phyloP scores from a whole-genome alignment of 805 yeast species.

The Yueomyces sinensis region DNA sequence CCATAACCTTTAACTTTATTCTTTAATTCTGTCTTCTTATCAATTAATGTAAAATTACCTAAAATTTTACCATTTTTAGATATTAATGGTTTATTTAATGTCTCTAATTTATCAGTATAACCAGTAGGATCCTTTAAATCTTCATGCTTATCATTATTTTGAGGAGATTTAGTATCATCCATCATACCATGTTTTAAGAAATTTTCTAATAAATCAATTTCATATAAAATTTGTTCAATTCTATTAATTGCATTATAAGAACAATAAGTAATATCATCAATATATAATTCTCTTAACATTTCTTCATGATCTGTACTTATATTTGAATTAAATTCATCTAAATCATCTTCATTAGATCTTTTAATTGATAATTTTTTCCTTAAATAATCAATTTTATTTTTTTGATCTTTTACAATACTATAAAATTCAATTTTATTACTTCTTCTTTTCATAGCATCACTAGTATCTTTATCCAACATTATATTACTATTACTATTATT shows the following conservation, averaged over 20 bases:
- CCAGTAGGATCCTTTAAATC: constrained; percentile 26
- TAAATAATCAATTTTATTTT: constrained; percentile 30
- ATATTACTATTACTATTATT: constrained; percentile 1
- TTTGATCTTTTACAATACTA: constrained; percentile 45
- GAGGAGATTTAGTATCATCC: constrained; percentile 1
- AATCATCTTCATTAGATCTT: constrained; percentile 20
- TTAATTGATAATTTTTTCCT: constrained; percentile 17
- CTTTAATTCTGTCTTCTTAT: constrained; percentile 42
- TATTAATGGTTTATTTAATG: constrained; percentile 36
- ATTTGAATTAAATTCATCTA: constrained; percentile 33
- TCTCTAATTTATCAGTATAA: constrained; percentile 55
- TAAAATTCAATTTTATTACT: constrained; percentile 61
- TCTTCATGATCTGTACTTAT: constrained; percentile 69
- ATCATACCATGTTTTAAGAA: constrained; percentile 18
- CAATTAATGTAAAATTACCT: constrained; percentile 69
- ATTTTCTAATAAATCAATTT: constrained; percentile 44
- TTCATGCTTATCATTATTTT: constrained; percentile 5
- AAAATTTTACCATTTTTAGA: constrained; percentile 66
- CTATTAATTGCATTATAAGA: constrained; percentile 40
- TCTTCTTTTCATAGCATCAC: constrained; percentile 32
- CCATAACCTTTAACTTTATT: constrained; percentile 80
- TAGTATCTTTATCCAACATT: constrained; percentile 11
- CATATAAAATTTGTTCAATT: constrained; percentile 51
- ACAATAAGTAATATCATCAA: constrained; percentile 40
- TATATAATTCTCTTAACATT: constrained; percentile 36